Evolutionary conservation across 805 yeast genomes (phyloP).

Genomic region (Priceomyces haplophilus): DNA sequence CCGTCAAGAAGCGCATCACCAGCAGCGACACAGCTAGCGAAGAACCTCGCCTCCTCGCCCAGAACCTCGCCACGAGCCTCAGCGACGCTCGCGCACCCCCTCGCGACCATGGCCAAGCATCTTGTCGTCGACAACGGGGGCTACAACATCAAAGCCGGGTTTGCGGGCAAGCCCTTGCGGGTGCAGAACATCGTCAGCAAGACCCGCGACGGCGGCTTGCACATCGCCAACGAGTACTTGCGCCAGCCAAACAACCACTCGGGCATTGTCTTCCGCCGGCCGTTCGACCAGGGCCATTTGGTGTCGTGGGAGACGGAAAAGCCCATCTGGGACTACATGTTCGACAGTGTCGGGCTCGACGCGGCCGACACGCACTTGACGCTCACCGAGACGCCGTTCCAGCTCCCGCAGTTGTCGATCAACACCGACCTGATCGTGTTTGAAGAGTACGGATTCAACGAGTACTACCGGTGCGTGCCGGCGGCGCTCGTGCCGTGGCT

Average conservation of each 20-base stretch:
- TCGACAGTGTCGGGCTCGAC: conserved; percentile 32
- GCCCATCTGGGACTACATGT: conserved; percentile 83
- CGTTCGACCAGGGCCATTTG: conserved; percentile 85
- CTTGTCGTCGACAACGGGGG: conserved; percentile 89
- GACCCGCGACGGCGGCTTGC: conserved; percentile 69
- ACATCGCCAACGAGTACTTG: conserved; percentile 67
- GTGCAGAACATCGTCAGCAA: conserved; percentile 71
- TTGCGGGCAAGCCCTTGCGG: conserved; percentile 22
- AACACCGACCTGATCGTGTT: conserved; percentile 89
- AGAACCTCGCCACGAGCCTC: no score
- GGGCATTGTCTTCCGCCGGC: conserved; percentile 71
- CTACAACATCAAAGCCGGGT: conserved; percentile 62
- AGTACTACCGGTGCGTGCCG: conserved; percentile 64
- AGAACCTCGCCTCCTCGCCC: no score
- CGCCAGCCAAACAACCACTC: conserved; percentile 66
- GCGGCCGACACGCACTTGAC: conserved; percentile 48
- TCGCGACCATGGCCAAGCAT: conserved; percentile 10
- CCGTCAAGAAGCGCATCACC: no score
- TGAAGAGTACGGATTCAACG: conserved; percentile 84
- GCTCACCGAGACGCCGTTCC: conserved; percentile 77
- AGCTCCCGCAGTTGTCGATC: conserved; percentile 75
- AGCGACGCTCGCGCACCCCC: no score
- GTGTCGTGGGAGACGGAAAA: conserved; percentile 89
- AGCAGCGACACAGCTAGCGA: no score
- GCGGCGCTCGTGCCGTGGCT: conserved; percentile 43